Base-by-base conservation (phyloP, 148 eudicot species). In the Agrostemma githago region DNA sequence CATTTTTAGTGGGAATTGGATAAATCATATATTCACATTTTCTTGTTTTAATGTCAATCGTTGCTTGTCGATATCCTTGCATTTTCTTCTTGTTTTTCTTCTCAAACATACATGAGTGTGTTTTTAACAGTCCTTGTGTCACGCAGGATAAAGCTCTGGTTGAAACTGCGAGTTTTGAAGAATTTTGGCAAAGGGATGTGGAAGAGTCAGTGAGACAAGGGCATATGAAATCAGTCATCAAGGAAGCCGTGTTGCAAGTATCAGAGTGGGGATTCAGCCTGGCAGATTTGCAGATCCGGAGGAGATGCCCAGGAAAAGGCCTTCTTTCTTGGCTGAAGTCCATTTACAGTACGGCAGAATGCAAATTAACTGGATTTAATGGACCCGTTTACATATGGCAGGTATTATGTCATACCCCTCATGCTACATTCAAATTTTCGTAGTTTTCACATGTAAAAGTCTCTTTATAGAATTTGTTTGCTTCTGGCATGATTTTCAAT, bases 311-410 rank as follows among this genome's bases (percentile, higher is more conserved):
- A 1, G 82, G 90, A 46, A 85, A 84, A 80, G 92, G 98, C 76
- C 69, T 94, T 70, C 66, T 92, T 71, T 77, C 90, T 34, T 92
- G 93, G 96, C 84, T 92, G 44, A 88, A 83, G 63, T 87, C 90
- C 83, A 76, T 91, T 68, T 88, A 90, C 75, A 80, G 78, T 61
- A 87, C 78, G 76, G 86, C 87, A 8, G 93, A 91, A 78, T 91
- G 98, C 39, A 84, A 83, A 70, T 68, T 88, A 76, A 86, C 87
- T 14, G 98, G 97, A 64, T 94, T 84, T 81, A 80, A 85, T 0
- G 93, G 93, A 16, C 93, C 93, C 19, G 76, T 94, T 71, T 93
- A 91, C 87, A 78, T 91, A 71, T 94, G 98, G 98, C 98, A 92
- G 98, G 98, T 94, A 66, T 39, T 0, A 10, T 51, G 56, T 39